Evolutionary conservation across 1,284 basidiomycete species (phyloP), one percentile per base, ranked within the genome.

Genomic region (Microbotryomycetes sp.): DNA sequence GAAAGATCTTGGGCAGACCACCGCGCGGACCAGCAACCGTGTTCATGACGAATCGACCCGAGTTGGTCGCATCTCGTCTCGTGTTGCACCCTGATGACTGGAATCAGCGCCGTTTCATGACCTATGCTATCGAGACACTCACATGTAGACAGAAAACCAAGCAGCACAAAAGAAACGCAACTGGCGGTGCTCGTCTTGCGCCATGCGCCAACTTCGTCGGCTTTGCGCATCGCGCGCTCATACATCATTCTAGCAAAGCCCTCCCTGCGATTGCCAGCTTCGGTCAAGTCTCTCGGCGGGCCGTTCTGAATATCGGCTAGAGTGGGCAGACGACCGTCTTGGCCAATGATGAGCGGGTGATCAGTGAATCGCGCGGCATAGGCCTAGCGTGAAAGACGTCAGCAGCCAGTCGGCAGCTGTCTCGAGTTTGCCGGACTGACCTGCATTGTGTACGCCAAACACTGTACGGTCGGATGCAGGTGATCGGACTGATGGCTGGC

Each of bases 91-190:
- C 64, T 65, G 35, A 27, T 11, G n/a, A n/a, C n/a, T n/a, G n/a
- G n/a, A n/a, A 48, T 21, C 46, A 48, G 26, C 13, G 15, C 5
- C 15, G 24, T 11, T 27, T 21, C 24, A 26, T 24, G 16, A 13
- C 5, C 30, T 21, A 18, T 48, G n/a, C 11, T 26, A 23, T 9
- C 11, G 9, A 4, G 5, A 11, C 16, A 56, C 64, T 50, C 29
- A 60, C 64, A 68, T 5, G 59, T 58, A 5, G 60, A 30, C n/a
- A 68, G 48, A 24, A 66, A 66, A 55, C 65, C 66, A 13, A 66
- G 54, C 50, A 68, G n/a, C 0, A 58, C 35, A 41, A 68, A 29
- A 3, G 28, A 27, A 1, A 59, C 41, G 5, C 47, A 47, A 15
- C 54, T 31, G 28, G 57, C 51, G 21, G 54, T 56, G 9, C 55